Base-by-base conservation (phyloP, 495 filamentous ascomycete genomes). In the Evernia prunastri region DNA sequence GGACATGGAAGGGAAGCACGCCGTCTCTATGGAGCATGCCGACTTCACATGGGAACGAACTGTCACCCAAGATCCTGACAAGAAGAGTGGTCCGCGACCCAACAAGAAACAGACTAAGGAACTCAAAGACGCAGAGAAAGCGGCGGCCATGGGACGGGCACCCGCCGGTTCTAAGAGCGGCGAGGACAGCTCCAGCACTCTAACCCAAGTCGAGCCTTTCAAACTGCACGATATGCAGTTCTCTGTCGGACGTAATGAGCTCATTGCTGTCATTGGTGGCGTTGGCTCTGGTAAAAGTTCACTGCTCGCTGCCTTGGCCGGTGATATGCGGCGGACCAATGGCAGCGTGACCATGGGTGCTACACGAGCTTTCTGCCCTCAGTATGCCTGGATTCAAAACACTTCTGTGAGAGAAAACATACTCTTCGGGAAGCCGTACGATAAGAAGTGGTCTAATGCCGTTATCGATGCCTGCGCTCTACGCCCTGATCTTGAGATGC, bases 351-450 rank as follows among this genome's bases (percentile, higher is more conserved):
- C 81, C 8, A 77, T 96, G 60, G 90, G 92, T 56, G 89, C 89
- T 3, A 84, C 84, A 3, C 77, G 92, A 58, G 89, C 92, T 0
- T 96, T 95, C 68, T 98, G 94, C 68, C 91, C 94, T 0, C 94
- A 98, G 70, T 96, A 94, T 70, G 89, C 94, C 5, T 98, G 94
- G 94, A 97, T 98, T 56, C 92, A 97, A 70, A 98, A 97, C 69
- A 79, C 91, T 0, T 88, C 86, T 18, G 86, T 97, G 8, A 85
- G 81, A 63, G 82, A 96, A 59, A 98, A 98, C 68, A 94, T 98
- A 61, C 71, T 95, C 2, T 97, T 98, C 68, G 93, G 93, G 3
- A 90, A 89, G 68, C 84, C 70, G 1, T 80, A 73, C 51, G 75
- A 86, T 43, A 66, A 78, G 33, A 59, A 54, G 18, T 81, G 84